A percentile compares a stretch with the other conserved stretches of the same genome.
phyloP scores from a whole-genome alignment of 148 eudicot genomes.

The Amaranthus hypochondriacus region DNA sequence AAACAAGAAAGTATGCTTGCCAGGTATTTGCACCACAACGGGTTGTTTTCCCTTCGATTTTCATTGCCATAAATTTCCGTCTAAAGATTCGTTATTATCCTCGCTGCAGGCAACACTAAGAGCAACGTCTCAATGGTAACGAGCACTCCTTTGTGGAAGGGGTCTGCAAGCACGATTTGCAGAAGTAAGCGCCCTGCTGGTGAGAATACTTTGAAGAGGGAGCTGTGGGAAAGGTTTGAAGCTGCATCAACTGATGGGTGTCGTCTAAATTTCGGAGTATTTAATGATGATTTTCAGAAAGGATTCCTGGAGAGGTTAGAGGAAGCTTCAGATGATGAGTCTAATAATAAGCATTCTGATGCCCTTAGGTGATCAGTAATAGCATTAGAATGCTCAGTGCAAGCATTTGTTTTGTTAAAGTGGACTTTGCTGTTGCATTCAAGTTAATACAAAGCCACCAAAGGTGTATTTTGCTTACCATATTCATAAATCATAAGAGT shows the following conservation, averaged over 20 bases:
- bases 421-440: slow-evolving; percentile 12
- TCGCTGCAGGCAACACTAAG: slow-evolving; percentile 26
- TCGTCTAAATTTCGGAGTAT: slow-evolving; percentile 25
- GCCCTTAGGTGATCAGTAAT: slow-evolving; percentile 12
- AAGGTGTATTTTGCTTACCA: neutral
- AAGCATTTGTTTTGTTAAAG: slow-evolving; percentile 17
- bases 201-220: slow-evolving; percentile 88
- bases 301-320: slow-evolving; percentile 83
- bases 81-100: neutral
- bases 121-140: slow-evolving; percentile 28
- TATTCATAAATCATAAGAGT: neutral
- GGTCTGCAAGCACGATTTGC: slow-evolving; percentile 39
- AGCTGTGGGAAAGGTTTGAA: slow-evolving; percentile 86
- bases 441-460: neutral
- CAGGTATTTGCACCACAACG: slow-evolving; percentile 14
- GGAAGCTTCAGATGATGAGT: slow-evolving; percentile 54
- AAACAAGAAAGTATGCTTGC: slow-evolving; percentile 17
- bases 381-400: neutral
- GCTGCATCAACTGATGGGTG: slow-evolving; percentile 51
- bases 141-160: slow-evolving; percentile 75
- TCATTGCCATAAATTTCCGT: neutral
- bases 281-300: slow-evolving; percentile 28
- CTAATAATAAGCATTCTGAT: slow-evolving; percentile 1
- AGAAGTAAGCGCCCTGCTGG: slow-evolving; percentile 73
- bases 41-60: neutral